Conservation (phyloP, 148 eudicot species). For the Fagopyrum tataricum region DNA sequence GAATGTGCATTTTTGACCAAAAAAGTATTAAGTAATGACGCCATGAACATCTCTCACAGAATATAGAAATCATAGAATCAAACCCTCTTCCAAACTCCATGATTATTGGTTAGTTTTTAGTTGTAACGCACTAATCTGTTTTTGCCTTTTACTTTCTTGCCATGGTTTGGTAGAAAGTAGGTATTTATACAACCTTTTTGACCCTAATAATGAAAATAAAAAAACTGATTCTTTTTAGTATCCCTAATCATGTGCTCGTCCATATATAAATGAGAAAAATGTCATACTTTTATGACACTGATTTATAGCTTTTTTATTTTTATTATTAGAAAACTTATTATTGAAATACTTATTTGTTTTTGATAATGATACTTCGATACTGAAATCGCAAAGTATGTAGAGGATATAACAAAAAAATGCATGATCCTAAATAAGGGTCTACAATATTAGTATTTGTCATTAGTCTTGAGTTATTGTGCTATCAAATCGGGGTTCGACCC, state of each 20-base stretch:
- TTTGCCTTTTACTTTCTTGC: neutral
- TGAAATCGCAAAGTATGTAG: no score
- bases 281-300: no score
- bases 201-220: neutral
- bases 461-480: neutral
- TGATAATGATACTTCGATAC: no score
- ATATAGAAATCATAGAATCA: neutral
- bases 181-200: neutral
- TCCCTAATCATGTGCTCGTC: neutral
- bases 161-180: slow-evolving; percentile 8
- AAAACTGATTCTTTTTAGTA: neutral
- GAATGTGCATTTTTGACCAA: neutral
- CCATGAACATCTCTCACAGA: neutral
- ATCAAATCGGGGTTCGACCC: neutral
- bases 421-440: no score
- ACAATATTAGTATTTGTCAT: no score
- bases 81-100: neutral
- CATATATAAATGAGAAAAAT: no score
- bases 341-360: no score
- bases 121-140: neutral
- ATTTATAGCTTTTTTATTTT: no score
- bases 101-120: no score
- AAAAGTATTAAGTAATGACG: neutral
- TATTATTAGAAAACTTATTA: no score
- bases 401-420: no score